Conservation (phyloP, 495 filamentous ascomycete genomes). For the Amorphotheca resinae region DNA sequence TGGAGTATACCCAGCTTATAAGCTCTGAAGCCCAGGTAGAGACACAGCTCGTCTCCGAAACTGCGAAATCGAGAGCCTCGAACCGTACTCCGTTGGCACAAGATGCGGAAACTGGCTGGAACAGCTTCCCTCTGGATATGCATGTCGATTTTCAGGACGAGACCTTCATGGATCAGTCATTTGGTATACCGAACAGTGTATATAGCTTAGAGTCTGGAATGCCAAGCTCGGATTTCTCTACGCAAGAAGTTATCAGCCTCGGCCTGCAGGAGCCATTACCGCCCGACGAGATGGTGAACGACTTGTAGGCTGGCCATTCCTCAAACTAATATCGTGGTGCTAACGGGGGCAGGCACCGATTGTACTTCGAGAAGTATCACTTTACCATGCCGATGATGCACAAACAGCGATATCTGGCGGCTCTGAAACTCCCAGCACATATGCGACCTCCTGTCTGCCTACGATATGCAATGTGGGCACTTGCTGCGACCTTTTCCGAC, state of each 20-base stretch:
- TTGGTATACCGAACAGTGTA: slow-evolving; percentile 4
- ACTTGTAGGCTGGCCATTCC: slow-evolving; percentile 48
- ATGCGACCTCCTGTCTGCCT: slow-evolving; percentile 78
- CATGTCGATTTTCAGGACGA: slow-evolving; percentile 7
- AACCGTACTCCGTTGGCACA: slow-evolving; percentile 2
- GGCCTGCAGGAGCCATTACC: slow-evolving; percentile 87
- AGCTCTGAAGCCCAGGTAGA: slow-evolving; percentile 15
- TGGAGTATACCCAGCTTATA: slow-evolving; percentile 2
- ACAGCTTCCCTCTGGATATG: slow-evolving; percentile 24
- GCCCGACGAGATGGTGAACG: slow-evolving; percentile 72
- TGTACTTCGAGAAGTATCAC: slow-evolving; percentile 83
- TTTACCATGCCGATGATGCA: slow-evolving; percentile 77
- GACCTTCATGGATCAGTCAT: slow-evolving; percentile 8
- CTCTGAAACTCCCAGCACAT: slow-evolving; percentile 62
- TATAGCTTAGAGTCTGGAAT: slow-evolving; percentile 2
- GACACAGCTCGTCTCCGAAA: slow-evolving; percentile 13
- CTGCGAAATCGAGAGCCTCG: neutral
- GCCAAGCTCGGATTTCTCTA: slow-evolving; percentile 33
- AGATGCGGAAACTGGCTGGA: slow-evolving; percentile 7
- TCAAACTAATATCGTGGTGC: neutral
- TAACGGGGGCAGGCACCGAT: slow-evolving; percentile 44
- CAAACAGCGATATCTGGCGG: slow-evolving; percentile 65
- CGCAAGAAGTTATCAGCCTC: slow-evolving; percentile 84
- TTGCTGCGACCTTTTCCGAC: slow-evolving; percentile 70
- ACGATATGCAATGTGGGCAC: slow-evolving; percentile 87